Percentiles rank a stretch among this genome's conserved stretches.
phyloP scores from a whole-genome alignment of 2,329 filamentous ascomycete genomes.

The Exophiala sp. region DNA sequence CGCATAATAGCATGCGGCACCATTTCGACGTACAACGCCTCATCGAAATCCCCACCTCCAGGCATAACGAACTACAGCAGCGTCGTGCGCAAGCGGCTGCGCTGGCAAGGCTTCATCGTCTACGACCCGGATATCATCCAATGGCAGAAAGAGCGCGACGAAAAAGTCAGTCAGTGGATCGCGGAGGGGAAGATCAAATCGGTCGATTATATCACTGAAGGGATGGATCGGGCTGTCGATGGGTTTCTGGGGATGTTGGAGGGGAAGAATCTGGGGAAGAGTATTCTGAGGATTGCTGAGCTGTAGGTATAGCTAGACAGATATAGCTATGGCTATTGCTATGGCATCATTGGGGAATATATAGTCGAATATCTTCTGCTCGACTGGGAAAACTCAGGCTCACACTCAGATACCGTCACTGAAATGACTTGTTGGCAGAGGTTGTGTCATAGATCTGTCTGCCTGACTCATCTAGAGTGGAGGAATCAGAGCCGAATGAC shows the following conservation, averaged over 20 bases:
- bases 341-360: too few relatives aligned
- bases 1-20: slow-evolving; percentile 51
- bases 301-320: too few relatives aligned
- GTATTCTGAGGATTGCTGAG: slow-evolving; percentile 55
- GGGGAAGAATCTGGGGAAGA: slow-evolving; percentile 74
- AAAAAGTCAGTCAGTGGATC: slow-evolving; percentile 65
- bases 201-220: slow-evolving; percentile 58
- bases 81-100: slow-evolving; percentile 56
- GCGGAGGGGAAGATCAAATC: slow-evolving; percentile 63
- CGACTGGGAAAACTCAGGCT: too few relatives aligned
- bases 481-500: too few relatives aligned
- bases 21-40: slow-evolving; percentile 59
- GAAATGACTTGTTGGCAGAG: too few relatives aligned
- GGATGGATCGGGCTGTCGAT: slow-evolving; percentile 64
- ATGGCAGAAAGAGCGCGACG: slow-evolving; percentile 58
- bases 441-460: too few relatives aligned
- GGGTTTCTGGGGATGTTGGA: slow-evolving; percentile 65
- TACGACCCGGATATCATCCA: slow-evolving; percentile 53
- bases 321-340: too few relatives aligned
- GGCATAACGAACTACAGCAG: slow-evolving; percentile 56
- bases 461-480: too few relatives aligned
- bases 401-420: too few relatives aligned
- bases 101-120: slow-evolving; percentile 64
- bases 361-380: too few relatives aligned
- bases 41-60: slow-evolving; percentile 47